Evolutionary conservation across 768 basidiomycete genomes (phyloP).

Genomic region (Tephrocybe sp.): DNA sequence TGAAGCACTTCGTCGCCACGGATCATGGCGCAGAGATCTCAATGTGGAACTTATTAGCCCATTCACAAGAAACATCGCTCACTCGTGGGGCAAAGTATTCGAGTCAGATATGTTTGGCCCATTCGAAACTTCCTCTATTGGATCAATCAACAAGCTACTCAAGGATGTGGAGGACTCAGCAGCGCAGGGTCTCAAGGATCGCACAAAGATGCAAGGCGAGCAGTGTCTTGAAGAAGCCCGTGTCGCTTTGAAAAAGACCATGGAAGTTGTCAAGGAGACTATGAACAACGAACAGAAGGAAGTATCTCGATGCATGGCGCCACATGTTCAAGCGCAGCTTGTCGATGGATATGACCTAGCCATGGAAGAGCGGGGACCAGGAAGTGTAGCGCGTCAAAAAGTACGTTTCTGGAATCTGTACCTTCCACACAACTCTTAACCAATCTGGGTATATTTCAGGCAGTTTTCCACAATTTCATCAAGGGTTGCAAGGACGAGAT

Average conservation of each 20-base stretch:
- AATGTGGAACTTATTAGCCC: conserved; percentile 57
- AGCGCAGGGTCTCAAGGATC: conserved; percentile 50
- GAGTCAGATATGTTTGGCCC: conserved; percentile 53
- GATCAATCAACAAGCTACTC: conserved; percentile 42
- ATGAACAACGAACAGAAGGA: conserved; percentile 58
- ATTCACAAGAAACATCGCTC: conserved; percentile 57
- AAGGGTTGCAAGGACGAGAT: conserved; percentile 42
- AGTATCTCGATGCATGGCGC: conserved; percentile 53
- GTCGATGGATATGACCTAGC: conserved; percentile 51
- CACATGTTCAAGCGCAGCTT: conserved; percentile 52
- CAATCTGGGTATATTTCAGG: conserved; percentile 26
- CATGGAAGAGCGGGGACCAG: conserved; percentile 51
- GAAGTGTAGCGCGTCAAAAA: conserved; percentile 62
- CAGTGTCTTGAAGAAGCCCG: conserved; percentile 50
- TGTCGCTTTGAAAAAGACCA: conserved; percentile 44
- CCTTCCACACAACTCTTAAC: neutral
- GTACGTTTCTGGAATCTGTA: conserved; percentile 23
- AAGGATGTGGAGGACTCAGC: conserved; percentile 51
- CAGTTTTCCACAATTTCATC: conserved; percentile 46
- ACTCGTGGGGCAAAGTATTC: conserved; percentile 58
- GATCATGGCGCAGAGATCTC: conserved; percentile 55
- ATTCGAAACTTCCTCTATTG: conserved; percentile 38
- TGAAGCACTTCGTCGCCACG: conserved; percentile 50
- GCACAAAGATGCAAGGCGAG: conserved; percentile 48
- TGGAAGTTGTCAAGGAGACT: conserved; percentile 47